Evolutionary conservation across 78 protist species (phyloP), one percentile per base, ranked within the genome.

Genomic region (Pigoraptor vietnamica): DNA sequence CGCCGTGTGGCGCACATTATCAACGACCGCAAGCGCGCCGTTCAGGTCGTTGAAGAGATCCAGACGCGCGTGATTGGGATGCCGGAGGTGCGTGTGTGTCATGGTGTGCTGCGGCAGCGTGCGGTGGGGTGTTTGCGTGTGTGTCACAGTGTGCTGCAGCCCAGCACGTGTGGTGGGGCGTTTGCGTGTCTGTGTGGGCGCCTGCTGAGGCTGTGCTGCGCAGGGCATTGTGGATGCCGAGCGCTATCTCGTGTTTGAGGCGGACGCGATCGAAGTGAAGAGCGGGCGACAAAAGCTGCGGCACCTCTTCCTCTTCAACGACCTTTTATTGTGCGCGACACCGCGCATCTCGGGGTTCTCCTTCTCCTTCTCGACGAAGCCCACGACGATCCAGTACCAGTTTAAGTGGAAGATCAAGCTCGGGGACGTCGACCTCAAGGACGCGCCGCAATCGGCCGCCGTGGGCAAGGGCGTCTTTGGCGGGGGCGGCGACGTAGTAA

Each of bases 1-100:
- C 24, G 37, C 25, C 37, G 81, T 1, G 84, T 91, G 24, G 89
- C 93, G 14, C 39, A 37, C 33, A 84, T 39, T 0, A 86, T 91
- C 89, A 86, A 91, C 83, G 93, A 91, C 35, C 56, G 93, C 39
- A 91, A 91, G 24, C 93, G 93, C 39, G 86, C 92, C 92, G 82
- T 19, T 21, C 92, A 90, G 39, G 0, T 81, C 23, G 92, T 90
- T 37, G 92, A 90, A 36, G 88, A 81, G 21, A 83, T 83, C 23
- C 39, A 83, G 38, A 14, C 88, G 1, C 35, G 38, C 39, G 23
- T 83, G 88, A 6, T 34, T 35, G 88, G 84, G 10, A 1, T 14
- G 1, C 84, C 84, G 1, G 84, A 79, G 84, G 84, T 79, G 84
- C 1, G 32, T 48, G 14, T 48, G 29, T 48, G 67, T 48, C 29